Conservation (phyloP, 495 filamentous ascomycete species). For the Clohesyomyces aquaticus region DNA sequence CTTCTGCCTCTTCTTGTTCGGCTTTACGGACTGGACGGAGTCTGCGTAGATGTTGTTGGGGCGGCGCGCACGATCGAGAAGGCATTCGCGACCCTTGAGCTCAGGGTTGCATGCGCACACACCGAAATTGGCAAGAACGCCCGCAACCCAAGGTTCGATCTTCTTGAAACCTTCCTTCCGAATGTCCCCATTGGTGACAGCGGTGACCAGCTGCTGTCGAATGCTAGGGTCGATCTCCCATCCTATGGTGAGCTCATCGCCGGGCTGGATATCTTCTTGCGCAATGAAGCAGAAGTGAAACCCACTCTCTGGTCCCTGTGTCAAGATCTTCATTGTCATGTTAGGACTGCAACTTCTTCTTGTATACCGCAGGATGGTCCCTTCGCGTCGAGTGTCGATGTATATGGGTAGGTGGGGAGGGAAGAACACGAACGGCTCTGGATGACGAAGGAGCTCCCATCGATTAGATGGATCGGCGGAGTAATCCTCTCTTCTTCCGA, state of each 20-base stretch:
- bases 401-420: conserved; percentile 64
- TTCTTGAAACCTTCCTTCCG: conserved; percentile 48
- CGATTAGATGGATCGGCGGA: conserved; percentile 70
- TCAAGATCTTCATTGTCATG: conserved; percentile 76
- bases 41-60: conserved; percentile 46
- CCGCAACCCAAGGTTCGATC: conserved; percentile 66
- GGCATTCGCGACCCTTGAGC: conserved; percentile 53
- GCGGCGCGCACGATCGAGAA: conserved; percentile 74
- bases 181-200: conserved; percentile 50
- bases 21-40: conserved; percentile 55
- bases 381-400: conserved; percentile 86
- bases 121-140: conserved; percentile 80
- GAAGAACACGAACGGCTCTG: conserved; percentile 60
- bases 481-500: conserved; percentile 80
- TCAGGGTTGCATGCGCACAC: conserved; percentile 76
- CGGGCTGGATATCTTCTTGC: conserved; percentile 67
- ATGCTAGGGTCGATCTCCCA: conserved; percentile 66
- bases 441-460: conserved; percentile 75
- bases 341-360: conserved; percentile 90
- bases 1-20: conserved; percentile 53
- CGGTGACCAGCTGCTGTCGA: conserved; percentile 47
- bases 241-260: conserved; percentile 65
- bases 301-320: conserved; percentile 61
- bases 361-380: conserved; percentile 79
- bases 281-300: conserved; percentile 91